Percentiles rank a stretch among this genome's conserved stretches.
These are phyloP conservation scores for Hevea brasiliensis DNA, from an alignment of 345 rosid genomes.

Conservation along the genomic window DNA sequence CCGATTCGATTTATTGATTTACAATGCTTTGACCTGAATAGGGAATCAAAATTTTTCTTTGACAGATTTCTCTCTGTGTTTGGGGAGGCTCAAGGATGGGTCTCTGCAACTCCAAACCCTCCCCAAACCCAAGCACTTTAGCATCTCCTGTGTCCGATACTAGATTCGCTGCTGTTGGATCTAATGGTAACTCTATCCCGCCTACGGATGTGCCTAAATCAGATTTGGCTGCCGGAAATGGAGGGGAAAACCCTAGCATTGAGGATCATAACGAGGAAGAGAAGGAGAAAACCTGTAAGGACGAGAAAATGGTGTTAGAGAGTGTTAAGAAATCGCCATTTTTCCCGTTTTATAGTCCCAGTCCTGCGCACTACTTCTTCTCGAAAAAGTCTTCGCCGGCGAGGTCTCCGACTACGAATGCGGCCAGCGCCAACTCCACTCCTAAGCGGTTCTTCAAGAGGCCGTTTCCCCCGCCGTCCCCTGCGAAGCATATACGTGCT, in stretches of 20 bases:
- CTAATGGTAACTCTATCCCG: constrained; percentile 29
- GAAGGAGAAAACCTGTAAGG: constrained; percentile 25
- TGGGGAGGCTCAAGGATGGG: constrained; percentile 57
- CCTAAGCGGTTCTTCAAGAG: constrained; percentile 77
- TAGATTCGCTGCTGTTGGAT: constrained; percentile 3
- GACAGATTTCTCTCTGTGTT: constrained; percentile 6
- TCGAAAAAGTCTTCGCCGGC: constrained; percentile 84
- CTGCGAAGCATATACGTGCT: constrained; percentile 94
- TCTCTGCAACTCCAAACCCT: constrained; percentile 70
- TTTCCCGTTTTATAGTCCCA: constrained; percentile 83
- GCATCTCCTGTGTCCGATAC: constrained; percentile 37
- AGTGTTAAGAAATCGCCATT: constrained; percentile 60
- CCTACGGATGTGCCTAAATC: constrained; percentile 15
- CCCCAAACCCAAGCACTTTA: constrained; percentile 34
- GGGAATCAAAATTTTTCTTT: background rate
- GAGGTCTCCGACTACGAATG: constrained; percentile 69
- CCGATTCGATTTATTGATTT: background rate
- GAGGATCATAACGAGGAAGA: constrained; percentile 17
- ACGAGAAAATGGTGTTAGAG: constrained; percentile 28
- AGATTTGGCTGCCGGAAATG: constrained; percentile 22
- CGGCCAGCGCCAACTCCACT: constrained; percentile 61
- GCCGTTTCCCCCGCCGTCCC: constrained; percentile 92
- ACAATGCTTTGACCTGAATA: constrained; percentile 9
- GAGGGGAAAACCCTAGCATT: constrained; percentile 33
- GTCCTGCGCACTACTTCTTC: constrained; percentile 89